Percentiles rank a stretch among this genome's conserved stretches.
These are phyloP conservation scores for Russula olivacea DNA, from an alignment of 768 basidiomycete genomes.

Conservation along the genomic window DNA sequence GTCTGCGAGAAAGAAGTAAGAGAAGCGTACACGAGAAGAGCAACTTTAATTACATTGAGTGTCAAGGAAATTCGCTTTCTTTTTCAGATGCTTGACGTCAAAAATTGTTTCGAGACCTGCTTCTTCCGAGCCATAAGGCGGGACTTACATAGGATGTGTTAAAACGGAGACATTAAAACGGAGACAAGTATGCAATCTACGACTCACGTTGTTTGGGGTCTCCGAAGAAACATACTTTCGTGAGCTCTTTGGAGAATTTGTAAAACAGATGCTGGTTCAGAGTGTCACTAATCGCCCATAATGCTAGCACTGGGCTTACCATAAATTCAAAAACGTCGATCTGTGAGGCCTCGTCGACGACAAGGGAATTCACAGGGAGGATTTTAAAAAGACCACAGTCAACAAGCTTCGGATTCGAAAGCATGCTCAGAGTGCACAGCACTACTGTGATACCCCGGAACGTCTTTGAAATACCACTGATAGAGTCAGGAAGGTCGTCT, in stretches of 20 bases:
- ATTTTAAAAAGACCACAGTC: constrained; percentile 32
- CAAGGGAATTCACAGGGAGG: constrained; percentile 40
- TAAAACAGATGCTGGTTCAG: constrained; percentile 39
- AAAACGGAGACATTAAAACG: no score
- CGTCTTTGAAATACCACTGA: constrained; percentile 26
- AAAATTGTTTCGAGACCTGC: constrained; percentile 42
- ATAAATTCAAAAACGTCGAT: constrained; percentile 45
- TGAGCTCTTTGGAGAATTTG: constrained; percentile 34
- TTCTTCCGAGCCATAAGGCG: constrained; percentile 45
- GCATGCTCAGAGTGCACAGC: constrained; percentile 46
- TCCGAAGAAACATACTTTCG: constrained; percentile 50
- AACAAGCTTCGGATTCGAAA: constrained; percentile 42
- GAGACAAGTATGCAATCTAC: neutral
- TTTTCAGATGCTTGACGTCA: constrained; percentile 39
- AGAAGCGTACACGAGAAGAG: neutral
- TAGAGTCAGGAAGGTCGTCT: constrained; percentile 36
- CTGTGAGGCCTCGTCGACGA: constrained; percentile 55
- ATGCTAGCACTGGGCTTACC: constrained; percentile 30
- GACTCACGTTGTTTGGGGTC: constrained; percentile 48
- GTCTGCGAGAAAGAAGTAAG: constrained; percentile 31
- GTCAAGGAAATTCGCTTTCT: constrained; percentile 37
- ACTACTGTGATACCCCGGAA: constrained; percentile 35
- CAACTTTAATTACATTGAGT: constrained; percentile 38
- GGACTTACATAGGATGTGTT: constrained; percentile 38
- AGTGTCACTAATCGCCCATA: neutral